Evolutionary conservation across 352 stramenopile genomes (phyloP).

Genomic region (Phytophthora pisi): DNA sequence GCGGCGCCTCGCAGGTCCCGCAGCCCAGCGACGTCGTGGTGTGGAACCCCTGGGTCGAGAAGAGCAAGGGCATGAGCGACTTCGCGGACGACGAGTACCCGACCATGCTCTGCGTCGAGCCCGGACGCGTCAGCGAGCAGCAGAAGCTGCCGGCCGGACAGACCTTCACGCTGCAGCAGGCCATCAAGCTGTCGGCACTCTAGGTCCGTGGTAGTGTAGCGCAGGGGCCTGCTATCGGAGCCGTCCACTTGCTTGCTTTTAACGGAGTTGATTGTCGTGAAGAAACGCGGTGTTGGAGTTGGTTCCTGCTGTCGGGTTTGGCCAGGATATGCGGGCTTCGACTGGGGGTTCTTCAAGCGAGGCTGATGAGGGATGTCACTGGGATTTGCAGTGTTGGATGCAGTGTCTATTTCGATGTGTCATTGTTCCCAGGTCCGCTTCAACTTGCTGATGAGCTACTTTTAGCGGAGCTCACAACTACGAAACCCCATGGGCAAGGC

Average conservation of each 20-base stretch:
- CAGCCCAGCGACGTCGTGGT: conserved; percentile 87
- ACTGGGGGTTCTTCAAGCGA: not conserved
- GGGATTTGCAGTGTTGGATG: not conserved
- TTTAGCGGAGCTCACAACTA: conserved; percentile 13
- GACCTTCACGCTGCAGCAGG: conserved; percentile 73
- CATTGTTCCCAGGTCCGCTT: conserved; percentile 2
- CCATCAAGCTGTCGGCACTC: conserved; percentile 62
- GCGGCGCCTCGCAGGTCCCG: conserved; percentile 29
- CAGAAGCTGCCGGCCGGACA: conserved; percentile 62
- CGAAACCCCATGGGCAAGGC: not conserved
- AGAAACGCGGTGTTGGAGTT: conserved; percentile 8
- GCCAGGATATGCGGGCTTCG: not conserved
- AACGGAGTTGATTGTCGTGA: conserved; percentile 29
- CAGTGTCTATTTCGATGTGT: conserved; percentile 22
- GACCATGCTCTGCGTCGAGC: conserved; percentile 96
- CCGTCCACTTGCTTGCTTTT: conserved; percentile 4
- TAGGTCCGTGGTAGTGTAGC: conserved; percentile 21
- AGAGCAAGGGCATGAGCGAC: conserved; percentile 93
- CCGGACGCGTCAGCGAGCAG: conserved; percentile 80
- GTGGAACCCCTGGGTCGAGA: conserved; percentile 95
- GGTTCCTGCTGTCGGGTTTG: not conserved
- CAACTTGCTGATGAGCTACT: conserved; percentile 9
- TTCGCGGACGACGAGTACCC: conserved; percentile 95
- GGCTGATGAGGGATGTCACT: not conserved
- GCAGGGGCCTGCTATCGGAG: not conserved